Conservation (phyloP, 768 basidiomycete genomes). For the Cantharellus anzutake region DNA sequence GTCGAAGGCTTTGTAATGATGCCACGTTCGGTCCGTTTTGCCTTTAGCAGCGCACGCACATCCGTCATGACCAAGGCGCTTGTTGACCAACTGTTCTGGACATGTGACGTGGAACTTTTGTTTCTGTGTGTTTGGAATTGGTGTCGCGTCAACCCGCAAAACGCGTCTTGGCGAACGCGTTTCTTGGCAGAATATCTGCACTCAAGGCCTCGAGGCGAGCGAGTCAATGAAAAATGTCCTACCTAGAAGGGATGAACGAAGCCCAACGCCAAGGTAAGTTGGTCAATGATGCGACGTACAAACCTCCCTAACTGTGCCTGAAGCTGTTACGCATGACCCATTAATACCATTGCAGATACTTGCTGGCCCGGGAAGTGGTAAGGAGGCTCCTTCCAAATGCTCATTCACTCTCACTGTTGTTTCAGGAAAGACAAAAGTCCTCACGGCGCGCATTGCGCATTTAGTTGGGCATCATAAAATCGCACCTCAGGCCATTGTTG, state of each 20-base stretch:
- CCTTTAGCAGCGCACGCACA: constrained; percentile 60
- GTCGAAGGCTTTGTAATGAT: constrained; percentile 58
- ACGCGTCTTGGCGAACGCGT: too few species aligned
- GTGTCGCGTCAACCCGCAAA: too few species aligned
- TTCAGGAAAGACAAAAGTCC: constrained; percentile 25
- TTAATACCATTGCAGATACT: constrained; percentile 53
- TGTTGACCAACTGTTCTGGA: neutral
- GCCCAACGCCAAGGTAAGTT: constrained; percentile 8
- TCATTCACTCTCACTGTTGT: neutral
- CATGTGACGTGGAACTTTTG: too few species aligned
- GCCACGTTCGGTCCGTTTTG: constrained; percentile 48
- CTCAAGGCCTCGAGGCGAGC: neutral
- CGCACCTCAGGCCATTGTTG: constrained; percentile 41
- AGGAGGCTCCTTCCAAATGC: neutral
- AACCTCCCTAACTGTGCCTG: neutral
- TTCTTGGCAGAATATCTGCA: too few species aligned
- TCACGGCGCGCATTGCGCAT: constrained; percentile 50
- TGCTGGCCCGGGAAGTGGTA: constrained; percentile 60
- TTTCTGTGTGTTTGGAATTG: too few species aligned
- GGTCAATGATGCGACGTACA: neutral
- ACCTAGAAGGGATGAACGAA: constrained; percentile 7
- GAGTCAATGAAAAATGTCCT: neutral
- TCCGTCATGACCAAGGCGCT: constrained; percentile 24
- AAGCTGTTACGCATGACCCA: constrained; percentile 51
- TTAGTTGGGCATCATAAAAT: constrained; percentile 35